phyloP scores from a whole-genome alignment of 2,329 filamentous ascomycete species.

The Aspergillus intermedius region DNA sequence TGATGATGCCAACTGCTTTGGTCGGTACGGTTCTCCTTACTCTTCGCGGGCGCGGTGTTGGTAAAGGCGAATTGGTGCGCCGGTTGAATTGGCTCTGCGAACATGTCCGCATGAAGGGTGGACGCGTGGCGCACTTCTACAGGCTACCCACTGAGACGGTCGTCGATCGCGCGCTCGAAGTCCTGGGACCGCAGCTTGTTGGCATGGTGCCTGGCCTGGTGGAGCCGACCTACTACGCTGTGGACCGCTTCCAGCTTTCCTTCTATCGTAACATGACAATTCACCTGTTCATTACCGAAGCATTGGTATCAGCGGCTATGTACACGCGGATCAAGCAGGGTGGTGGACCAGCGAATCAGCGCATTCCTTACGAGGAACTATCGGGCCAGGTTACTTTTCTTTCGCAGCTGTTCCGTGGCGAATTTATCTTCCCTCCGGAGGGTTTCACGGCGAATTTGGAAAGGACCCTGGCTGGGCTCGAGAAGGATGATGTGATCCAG shows the following conservation, averaged over 20 bases:
- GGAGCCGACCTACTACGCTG: conserved; percentile 89
- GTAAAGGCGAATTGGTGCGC: conserved; percentile 74
- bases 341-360: conserved; percentile 73
- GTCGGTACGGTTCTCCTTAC: conserved; percentile 92
- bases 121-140: conserved; percentile 88
- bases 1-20: conserved; percentile 95
- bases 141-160: conserved; percentile 71
- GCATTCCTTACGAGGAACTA: conserved; percentile 68
- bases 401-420: conserved; percentile 82
- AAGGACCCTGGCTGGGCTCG: conserved; percentile 68
- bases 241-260: conserved; percentile 92
- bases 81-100: conserved; percentile 85
- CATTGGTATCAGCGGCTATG: conserved; percentile 80
- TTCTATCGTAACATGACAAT: conserved; percentile 99
- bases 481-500: conserved; percentile 69
- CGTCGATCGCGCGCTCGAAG: conserved; percentile 82
- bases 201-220: conserved; percentile 70
- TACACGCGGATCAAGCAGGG: conserved; percentile 88
- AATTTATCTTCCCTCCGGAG: conserved; percentile 93
- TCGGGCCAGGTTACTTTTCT: conserved; percentile 78
- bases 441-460: conserved; percentile 74
- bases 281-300: conserved; percentile 91
- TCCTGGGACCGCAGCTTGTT: conserved; percentile 82
- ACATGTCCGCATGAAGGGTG: conserved; percentile 76
- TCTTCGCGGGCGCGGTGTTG: conserved; percentile 82